A percentile compares a stretch with the other conserved stretches of the same genome.
These are phyloP conservation scores for Phanerodontia chrysosporium DNA, from an alignment of 768 basidiomycete species.

Conservation along the genomic window DNA sequence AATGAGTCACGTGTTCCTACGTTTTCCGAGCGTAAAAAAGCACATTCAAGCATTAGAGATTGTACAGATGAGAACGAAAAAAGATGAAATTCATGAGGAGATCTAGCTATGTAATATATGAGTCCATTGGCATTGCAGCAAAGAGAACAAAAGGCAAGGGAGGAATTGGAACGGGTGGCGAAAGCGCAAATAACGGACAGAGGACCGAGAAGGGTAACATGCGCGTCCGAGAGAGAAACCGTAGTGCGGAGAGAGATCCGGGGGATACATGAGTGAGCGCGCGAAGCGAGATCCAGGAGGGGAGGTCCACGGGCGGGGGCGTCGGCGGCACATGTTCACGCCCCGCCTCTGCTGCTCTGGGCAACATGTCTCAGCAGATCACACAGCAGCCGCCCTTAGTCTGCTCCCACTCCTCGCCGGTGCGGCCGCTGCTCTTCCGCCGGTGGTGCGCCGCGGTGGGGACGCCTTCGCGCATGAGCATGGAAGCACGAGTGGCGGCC, in stretches of 20 bases:
- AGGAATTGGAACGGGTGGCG: neutral
- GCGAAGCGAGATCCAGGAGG: neutral
- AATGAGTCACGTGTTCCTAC: neutral
- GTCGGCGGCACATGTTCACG: no score
- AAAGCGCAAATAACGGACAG: neutral
- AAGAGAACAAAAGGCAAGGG: neutral
- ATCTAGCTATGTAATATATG: slow-evolving; percentile 6
- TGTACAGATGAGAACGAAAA: neutral
- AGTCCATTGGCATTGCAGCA: slow-evolving; percentile 3
- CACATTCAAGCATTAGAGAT: neutral
- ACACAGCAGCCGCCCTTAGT: slow-evolving; percentile 62
- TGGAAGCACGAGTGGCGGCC: slow-evolving; percentile 92
- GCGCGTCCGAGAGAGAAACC: neutral
- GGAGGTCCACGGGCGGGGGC: neutral
- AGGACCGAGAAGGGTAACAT: neutral
- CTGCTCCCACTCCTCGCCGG: slow-evolving; percentile 28
- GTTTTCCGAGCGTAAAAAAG: no score
- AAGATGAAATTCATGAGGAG: neutral
- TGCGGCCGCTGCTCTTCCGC: slow-evolving; percentile 48
- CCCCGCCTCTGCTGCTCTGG: neutral
- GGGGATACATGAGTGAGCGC: neutral
- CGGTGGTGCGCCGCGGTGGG: slow-evolving; percentile 37
- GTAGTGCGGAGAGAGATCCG: neutral
- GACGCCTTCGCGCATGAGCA: slow-evolving; percentile 50
- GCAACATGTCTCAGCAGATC: slow-evolving; percentile 42